Evolutionary conservation across 441 rosid genomes (phyloP), one percentile per base, ranked within the genome.

Genomic region (Gossypium lobatum): DNA sequence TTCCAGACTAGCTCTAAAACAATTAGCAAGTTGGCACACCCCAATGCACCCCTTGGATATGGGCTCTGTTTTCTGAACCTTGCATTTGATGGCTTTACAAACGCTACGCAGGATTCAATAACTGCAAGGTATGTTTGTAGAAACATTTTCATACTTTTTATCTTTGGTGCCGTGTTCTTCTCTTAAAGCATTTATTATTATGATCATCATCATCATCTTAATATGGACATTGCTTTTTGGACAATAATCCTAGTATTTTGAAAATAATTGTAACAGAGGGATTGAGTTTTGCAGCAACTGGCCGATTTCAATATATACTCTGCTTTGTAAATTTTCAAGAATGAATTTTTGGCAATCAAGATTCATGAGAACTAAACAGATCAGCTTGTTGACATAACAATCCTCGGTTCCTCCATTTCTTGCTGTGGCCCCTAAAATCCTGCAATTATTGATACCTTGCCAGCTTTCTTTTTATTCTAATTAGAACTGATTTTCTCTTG

Each of bases 11-110:
- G 95, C 85, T 88, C 97, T 1, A 95, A 93, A 76, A 91, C 95
- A 71, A 93, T 91, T 52, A 89, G 92, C 83, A 95, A 91, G 85
- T 81, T 95, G 83, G 98, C 99, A 42, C 93, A 84, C 82, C 97
- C 99, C 55, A 91, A 93, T 83, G 97, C 98, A 0, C 99, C 99
- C 25, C 87, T 93, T 18, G 99, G 99, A 28, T 95, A 95, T 50
- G 85, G 90, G 34, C 92, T 95, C 42, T 95, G 99, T 79, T 95
- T 88, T 82, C 73, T 93, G 75, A 95, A 95, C 84, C 97, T 95
- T 71, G 91, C 91, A 65, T 95, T 95, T 79, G 99, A 95, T 74
- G 98, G 98, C 73, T 95, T 95, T 79, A 95, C 98, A 70, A 95
- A 95, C 54, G 96, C 98, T n/a, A 95, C 97, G 11, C 99, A 95